Conservation (phyloP, 257 asterid genomes). For the Nyctanthes arbortristis region DNA sequence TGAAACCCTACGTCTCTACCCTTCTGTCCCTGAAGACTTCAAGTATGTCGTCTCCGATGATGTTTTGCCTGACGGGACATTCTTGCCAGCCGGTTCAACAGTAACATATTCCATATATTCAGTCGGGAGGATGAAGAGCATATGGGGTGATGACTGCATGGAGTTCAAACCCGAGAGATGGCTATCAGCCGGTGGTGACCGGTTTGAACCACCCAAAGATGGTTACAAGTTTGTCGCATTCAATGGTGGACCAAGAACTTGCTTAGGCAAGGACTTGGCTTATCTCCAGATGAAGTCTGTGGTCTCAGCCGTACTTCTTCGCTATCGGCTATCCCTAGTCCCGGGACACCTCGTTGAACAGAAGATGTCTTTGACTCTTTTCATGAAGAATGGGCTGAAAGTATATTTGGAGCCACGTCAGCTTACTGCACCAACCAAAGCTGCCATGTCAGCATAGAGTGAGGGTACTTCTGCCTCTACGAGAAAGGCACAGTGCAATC, state of each 20-base stretch:
- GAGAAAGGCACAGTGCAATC: neutral
- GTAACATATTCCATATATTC: constrained; percentile 81
- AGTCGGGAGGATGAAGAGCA: constrained; percentile 62
- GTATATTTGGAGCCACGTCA: constrained; percentile 52
- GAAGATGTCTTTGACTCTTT: constrained; percentile 80
- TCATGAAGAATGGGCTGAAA: constrained; percentile 69
- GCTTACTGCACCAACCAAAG: constrained; percentile 31
- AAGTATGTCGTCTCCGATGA: constrained; percentile 70
- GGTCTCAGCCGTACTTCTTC: constrained; percentile 75
- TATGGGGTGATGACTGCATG: constrained; percentile 83
- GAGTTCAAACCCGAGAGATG: constrained; percentile 89
- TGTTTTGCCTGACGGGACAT: constrained; percentile 68
- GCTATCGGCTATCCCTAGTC: constrained; percentile 58
- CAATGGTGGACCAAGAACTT: constrained; percentile 81
- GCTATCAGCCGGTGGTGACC: constrained; percentile 54
- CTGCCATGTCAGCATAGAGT: constrained; percentile 35
- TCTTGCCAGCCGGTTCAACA: constrained; percentile 74
- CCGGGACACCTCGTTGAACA: constrained; percentile 88
- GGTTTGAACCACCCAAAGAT: constrained; percentile 66
- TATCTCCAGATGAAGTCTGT: constrained; percentile 88
- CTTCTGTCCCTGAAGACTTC: constrained; percentile 82
- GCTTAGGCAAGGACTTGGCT: constrained; percentile 85
- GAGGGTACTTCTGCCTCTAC: neutral
- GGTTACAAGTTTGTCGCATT: constrained; percentile 69
- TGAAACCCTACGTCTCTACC: constrained; percentile 75